These are phyloP conservation scores for Pelargonium cotyledonis DNA, from an alignment of 441 rosid genomes.

Conservation along the genomic window DNA sequence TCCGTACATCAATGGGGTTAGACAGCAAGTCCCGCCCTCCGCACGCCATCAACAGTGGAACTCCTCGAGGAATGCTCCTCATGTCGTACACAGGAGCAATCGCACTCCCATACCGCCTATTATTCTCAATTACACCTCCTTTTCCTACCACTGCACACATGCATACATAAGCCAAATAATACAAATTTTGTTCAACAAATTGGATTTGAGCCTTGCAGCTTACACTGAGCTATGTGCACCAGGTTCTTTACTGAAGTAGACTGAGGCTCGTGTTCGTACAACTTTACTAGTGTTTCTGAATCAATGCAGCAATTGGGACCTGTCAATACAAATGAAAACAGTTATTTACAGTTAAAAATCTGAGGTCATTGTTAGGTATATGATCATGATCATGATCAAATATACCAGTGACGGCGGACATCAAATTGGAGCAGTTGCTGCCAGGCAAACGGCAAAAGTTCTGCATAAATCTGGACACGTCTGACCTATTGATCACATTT, in stretches of 20 bases:
- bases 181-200: too few relatives aligned
- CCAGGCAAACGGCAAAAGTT: conserved; percentile 29
- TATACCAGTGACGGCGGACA: conserved; percentile 35
- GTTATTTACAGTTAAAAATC: too few relatives aligned
- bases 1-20: too few relatives aligned
- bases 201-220: conserved; percentile 8
- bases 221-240: conserved; percentile 44
- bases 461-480: conserved; percentile 27
- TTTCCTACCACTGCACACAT: too few relatives aligned
- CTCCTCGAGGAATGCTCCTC: too few relatives aligned
- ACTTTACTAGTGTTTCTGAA: conserved; percentile 22
- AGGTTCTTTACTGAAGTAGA: conserved; percentile 44
- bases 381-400: background rate
- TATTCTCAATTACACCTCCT: too few relatives aligned
- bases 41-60: too few relatives aligned
- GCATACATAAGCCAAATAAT: too few relatives aligned
- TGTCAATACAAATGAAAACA: conserved; percentile 5
- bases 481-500: conserved; percentile 23
- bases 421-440: conserved; percentile 26
- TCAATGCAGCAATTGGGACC: conserved; percentile 42
- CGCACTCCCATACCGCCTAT: too few relatives aligned
- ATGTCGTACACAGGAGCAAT: too few relatives aligned
- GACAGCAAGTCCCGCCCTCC: too few relatives aligned
- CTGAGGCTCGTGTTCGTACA: conserved; percentile 31
- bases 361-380: too few relatives aligned